These are phyloP conservation scores for Fomitopsis serialis DNA, from an alignment of 768 basidiomycete genomes.

Conservation along the genomic window DNA sequence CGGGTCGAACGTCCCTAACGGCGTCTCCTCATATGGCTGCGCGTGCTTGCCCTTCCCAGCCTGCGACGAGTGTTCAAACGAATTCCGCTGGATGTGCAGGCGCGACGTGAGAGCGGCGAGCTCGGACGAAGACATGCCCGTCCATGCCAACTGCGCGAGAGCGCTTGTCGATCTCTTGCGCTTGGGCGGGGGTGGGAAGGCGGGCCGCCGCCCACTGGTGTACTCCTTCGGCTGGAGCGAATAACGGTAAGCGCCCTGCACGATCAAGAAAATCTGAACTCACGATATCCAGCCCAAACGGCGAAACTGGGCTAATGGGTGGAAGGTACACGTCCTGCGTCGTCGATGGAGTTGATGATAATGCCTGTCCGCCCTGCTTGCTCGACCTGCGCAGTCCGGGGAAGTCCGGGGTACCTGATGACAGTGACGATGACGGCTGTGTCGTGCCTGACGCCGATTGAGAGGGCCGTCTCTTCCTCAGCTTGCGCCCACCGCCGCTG, in stretches of 20 bases:
- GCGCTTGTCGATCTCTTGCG: constrained; percentile 12
- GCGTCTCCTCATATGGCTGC: not conserved
- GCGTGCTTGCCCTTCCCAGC: not conserved
- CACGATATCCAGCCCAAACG: constrained; percentile 6
- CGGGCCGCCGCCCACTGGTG: constrained; percentile 4
- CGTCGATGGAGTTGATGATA: not conserved
- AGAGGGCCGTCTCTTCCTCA: constrained; percentile 15
- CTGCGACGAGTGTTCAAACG: constrained; percentile 1
- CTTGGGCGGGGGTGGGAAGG: constrained; percentile 10
- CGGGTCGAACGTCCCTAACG: constrained; percentile 1
- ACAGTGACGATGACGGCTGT: not conserved
- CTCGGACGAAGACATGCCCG: constrained; percentile 14
- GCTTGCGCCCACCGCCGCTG: constrained; percentile 9
- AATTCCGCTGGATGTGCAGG: not conserved
- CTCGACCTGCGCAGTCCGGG: not conserved
- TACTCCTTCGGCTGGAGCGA: constrained; percentile 6
- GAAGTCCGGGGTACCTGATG: not conserved
- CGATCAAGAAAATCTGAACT: not conserved
- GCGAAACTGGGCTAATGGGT: not conserved
- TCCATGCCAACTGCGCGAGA: constrained; percentile 15
- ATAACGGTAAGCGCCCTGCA: not conserved
- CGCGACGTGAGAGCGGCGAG: constrained; percentile 13
- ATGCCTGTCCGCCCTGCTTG: not conserved
- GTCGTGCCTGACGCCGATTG: not conserved
- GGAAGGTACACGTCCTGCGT: not conserved